Base-by-base conservation (phyloP, 495 filamentous ascomycete genomes). In the Penicillium canescens region DNA sequence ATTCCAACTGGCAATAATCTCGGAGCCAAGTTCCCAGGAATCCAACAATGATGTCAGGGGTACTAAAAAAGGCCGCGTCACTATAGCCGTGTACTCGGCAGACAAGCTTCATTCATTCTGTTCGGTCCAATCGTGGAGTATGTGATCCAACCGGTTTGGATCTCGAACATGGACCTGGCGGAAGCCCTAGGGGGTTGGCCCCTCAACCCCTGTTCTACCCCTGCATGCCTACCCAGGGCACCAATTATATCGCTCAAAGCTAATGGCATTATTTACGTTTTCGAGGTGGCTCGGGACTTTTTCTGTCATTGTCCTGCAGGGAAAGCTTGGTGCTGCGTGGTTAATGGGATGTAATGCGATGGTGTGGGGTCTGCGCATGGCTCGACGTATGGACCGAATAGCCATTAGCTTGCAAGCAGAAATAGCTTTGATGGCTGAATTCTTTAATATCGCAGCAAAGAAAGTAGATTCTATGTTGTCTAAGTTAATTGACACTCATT, bases 11-110 rank as follows among this genome's bases (percentile, higher is more conserved):
- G 13, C 13, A 38, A 45, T 39, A 46, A 41, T 54, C 28, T 42
- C 44, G 44, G 6, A 35, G 36, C 28, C 28, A 49, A 48, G 37
- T 42, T 4, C 0, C 21, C n/a, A 39, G 23, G 57, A 61, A 64
- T 61, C 41, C 33, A 35, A 42, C 34, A 36, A 35, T 48, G 40
- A 54, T 55, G 26, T 42, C 52, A 43, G 21, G 23, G 4, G 12
- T 5, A 6, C 7, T 26, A 38, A 13, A 41, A 48, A 45, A 16
- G 24, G 23, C 34, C 50, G 50, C 42, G 42, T 53, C 50, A 24
- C n/a, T 39, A 44, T 23, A 24, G 38, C 56, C 47, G 9, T 18
- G 10, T 24, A n/a, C 16, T 24, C 36, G 9, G 40, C 21, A 14
- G 35, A 9, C 7, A 34, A 11, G 40, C 13, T 23, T 14, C 23